phyloP scores from a whole-genome alignment of 495 filamentous ascomycete species.

The Neurospora sp. region DNA sequence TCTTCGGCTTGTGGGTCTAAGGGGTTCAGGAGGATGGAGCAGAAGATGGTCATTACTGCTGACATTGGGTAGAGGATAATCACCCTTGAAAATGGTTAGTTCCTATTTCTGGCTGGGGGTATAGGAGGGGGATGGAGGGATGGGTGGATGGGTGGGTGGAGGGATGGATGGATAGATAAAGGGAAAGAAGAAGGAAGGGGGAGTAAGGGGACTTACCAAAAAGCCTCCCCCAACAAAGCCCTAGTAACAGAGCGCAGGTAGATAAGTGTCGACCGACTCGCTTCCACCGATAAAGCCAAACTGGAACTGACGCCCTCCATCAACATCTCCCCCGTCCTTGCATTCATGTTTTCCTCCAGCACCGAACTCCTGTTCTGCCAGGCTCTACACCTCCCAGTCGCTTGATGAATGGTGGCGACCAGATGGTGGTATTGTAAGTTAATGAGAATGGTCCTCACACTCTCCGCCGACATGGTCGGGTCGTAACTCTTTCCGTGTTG shows the following conservation, averaged over 20 bases:
- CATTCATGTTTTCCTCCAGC: slow-evolving; percentile 1
- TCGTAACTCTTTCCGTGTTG: background rate
- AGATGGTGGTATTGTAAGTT: slow-evolving; percentile 43
- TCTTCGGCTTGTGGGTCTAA: slow-evolving; percentile 33
- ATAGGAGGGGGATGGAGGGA: background rate
- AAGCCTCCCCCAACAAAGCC: slow-evolving; percentile 33
- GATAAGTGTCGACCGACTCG: slow-evolving; percentile 40
- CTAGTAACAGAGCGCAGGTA: slow-evolving; percentile 34
- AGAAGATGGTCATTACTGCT: slow-evolving; percentile 40
- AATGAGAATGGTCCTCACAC: slow-evolving; percentile 36
- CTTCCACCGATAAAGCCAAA: slow-evolving; percentile 40
- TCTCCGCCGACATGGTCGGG: background rate
- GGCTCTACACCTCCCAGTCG: slow-evolving; percentile 37
- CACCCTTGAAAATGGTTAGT: slow-evolving; percentile 17
- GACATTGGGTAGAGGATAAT: slow-evolving; percentile 45
- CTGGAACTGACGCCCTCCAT: slow-evolving; percentile 40
- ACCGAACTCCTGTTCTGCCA: slow-evolving; percentile 2
- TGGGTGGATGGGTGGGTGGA: no score
- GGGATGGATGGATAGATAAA: no score
- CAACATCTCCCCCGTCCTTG: slow-evolving; percentile 10
- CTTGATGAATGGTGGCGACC: slow-evolving; percentile 42
- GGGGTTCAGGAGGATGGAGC: slow-evolving; percentile 40
- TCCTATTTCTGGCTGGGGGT: no score
- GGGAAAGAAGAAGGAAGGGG: no score
- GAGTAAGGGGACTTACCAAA: slow-evolving; percentile 39